Conservation (phyloP, 139 green algal species). For the Chlorella sorokiniana region DNA sequence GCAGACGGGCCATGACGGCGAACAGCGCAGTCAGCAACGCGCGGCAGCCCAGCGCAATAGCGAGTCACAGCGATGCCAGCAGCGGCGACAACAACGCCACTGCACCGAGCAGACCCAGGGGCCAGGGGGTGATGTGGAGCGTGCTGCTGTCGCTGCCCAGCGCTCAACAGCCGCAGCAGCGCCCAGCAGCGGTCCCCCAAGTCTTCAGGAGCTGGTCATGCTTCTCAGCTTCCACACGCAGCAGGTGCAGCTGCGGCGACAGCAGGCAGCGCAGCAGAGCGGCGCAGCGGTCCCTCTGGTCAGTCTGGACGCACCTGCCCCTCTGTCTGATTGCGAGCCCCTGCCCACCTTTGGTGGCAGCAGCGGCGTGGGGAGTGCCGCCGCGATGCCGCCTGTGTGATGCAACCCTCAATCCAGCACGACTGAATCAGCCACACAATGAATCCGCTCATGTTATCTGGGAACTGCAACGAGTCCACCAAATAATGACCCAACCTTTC, state of each 20-base stretch:
- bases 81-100: neutral
- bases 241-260: slow-evolving; percentile 2
- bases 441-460: no score
- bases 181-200: neutral
- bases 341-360: neutral
- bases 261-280: neutral
- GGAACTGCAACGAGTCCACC: no score
- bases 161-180: neutral
- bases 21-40: neutral
- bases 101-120: neutral
- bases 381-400: no score
- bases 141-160: neutral
- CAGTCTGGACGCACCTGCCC: neutral
- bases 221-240: slow-evolving; percentile 1
- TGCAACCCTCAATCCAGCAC: no score
- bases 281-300: neutral
- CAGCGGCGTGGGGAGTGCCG: no score
- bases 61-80: neutral
- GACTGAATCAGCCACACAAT: no score
- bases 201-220: neutral
- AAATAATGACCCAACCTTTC: no score
- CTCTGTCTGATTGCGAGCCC: neutral
- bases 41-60: no score
- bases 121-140: neutral
- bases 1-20: neutral